Evolutionary conservation across 1,284 basidiomycete species (phyloP), one percentile per base, ranked within the genome.

Genomic region (Hemileia vastatrix): DNA sequence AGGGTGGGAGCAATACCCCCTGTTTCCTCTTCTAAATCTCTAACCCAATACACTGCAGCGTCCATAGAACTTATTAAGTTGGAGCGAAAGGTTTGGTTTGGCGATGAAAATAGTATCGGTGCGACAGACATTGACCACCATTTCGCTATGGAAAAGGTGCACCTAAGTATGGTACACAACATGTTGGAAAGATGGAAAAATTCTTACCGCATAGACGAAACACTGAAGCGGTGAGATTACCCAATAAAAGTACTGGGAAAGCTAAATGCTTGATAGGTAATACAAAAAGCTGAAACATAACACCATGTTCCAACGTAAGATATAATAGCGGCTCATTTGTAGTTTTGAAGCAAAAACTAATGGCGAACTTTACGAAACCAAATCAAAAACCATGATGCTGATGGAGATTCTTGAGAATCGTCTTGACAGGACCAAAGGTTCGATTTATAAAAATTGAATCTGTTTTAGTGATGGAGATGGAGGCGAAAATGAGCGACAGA

Each of bases 11-110:
- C 8, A 13, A 23, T 24, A 23, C 27, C 51, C 5, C 44, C 43
- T 9, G 49, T 15, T n/a, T 61, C 59, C 40, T 61, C 59, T 36
- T 61, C 59, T 18, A 61, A 27, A 8, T 61, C 59, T 48, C 59
- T 6, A 2, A 61, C 51, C 59, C 59, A 61, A 43, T 52, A 8
- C 24, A 54, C 59, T 0, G 59, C 59, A n/a, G 50, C 50, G 6
- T 36, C 54, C 13, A 43, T 51, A n/a, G 59, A 52, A 61, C n/a
- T n/a, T n/a, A n/a, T n/a, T 61, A 51, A 9, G 59, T 61, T 2
- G 32, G 40, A 6, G 21, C 19, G 2, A 36, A 23, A 6, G 36
- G 27, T 40, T 36, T 40, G 11, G 49, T 5, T 45, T 44, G 47
- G n/a, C 59, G 51, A 61, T 31, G 54, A 45, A 40, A 61, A 54